phyloP scores from a whole-genome alignment of 306 rosid species.

The Parietaria judaica region DNA sequence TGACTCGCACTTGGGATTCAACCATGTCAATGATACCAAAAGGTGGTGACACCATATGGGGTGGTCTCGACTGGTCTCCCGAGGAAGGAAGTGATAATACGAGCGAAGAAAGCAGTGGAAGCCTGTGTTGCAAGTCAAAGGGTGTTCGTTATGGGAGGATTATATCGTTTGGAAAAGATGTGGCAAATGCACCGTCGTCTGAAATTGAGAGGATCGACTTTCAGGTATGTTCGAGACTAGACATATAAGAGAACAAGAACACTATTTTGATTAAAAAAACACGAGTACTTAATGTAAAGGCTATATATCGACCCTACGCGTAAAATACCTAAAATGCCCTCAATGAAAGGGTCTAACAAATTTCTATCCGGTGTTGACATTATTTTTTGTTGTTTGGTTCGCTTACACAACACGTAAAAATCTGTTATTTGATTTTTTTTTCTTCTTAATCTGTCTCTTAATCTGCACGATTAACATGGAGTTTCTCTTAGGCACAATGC shows the following conservation, averaged over 20 bases:
- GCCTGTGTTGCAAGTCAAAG: slow-evolving; percentile 17
- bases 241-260: too few species aligned
- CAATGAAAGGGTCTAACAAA: too few species aligned
- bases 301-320: too few species aligned
- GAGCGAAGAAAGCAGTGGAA: slow-evolving; percentile 24
- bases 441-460: not conserved
- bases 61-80: slow-evolving; percentile 82
- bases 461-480: not conserved
- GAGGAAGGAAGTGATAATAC: slow-evolving; percentile 43
- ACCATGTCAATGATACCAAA: slow-evolving; percentile 89
- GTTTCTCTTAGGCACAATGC: not conserved
- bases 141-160: slow-evolving; percentile 53
- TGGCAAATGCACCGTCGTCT: slow-evolving; percentile 57
- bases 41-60: slow-evolving; percentile 87
- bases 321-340: too few species aligned
- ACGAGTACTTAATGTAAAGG: too few species aligned
- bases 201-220: slow-evolving; percentile 55
- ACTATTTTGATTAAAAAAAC: too few species aligned
- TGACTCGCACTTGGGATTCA: slow-evolving; percentile 85
- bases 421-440: not conserved
- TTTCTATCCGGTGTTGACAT: too few species aligned
- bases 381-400: too few species aligned
- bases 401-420: not conserved
- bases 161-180: slow-evolving; percentile 66
- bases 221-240: slow-evolving; percentile 31